These are phyloP conservation scores for Cryptococcus amylolentus DNA, from an alignment of 1,284 basidiomycete genomes.

Conservation along the genomic window DNA sequence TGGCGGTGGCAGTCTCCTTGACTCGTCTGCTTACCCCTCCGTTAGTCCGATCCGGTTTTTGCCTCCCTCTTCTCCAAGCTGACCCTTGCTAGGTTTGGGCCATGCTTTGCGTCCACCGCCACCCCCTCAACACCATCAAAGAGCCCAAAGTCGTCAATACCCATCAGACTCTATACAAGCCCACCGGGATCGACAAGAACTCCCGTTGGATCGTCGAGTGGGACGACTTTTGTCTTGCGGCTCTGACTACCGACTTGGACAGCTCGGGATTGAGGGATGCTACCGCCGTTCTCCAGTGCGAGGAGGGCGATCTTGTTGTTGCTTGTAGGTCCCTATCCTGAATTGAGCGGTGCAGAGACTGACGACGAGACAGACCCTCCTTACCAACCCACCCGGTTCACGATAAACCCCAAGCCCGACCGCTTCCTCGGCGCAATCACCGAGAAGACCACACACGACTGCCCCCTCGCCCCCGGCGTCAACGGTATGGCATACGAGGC, in stretches of 20 bases:
- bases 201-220: slow-evolving; percentile 76
- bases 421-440: slow-evolving; percentile 12
- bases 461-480: slow-evolving; percentile 55
- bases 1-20: slow-evolving; percentile 77
- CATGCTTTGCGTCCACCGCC: slow-evolving; percentile 72
- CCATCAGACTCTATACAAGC: slow-evolving; percentile 54
- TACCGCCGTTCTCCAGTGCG: slow-evolving; percentile 34
- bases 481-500: slow-evolving; percentile 49
- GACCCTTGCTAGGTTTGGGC: slow-evolving; percentile 60
- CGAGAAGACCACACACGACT: slow-evolving; percentile 52
- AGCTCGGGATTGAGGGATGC: slow-evolving; percentile 21
- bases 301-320: slow-evolving; percentile 39
- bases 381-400: slow-evolving; percentile 29
- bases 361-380: slow-evolving; percentile 23
- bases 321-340: slow-evolving; percentile 28
- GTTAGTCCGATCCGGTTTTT: slow-evolving; percentile 13
- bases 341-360: background rate
- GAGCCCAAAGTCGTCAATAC: slow-evolving; percentile 52
- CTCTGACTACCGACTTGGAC: slow-evolving; percentile 34
- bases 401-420: slow-evolving; percentile 55
- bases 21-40: slow-evolving; percentile 78
- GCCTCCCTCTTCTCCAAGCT: background rate
- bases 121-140: slow-evolving; percentile 62
- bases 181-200: slow-evolving; percentile 74
- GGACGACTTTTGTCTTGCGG: slow-evolving; percentile 41